A percentile compares a stretch with the other conserved stretches of the same genome.
These are phyloP conservation scores for Yarrowia alimentaria DNA, from an alignment of 805 yeast species.

Conservation along the genomic window DNA sequence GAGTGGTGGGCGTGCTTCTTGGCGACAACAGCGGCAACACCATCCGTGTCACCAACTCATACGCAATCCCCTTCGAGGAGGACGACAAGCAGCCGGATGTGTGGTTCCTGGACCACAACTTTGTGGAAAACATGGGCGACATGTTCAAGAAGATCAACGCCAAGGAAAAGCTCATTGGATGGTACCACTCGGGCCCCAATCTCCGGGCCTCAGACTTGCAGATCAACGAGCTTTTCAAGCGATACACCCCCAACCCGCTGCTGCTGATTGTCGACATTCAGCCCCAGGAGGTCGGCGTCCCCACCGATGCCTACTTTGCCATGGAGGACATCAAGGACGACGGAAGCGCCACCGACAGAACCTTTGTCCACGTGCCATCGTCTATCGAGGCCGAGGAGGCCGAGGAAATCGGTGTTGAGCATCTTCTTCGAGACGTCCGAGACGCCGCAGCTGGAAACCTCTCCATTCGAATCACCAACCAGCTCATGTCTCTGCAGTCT, in stretches of 20 bases:
- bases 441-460: conserved; percentile 95
- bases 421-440: conserved; percentile 85
- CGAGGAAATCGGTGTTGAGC: conserved; percentile 99
- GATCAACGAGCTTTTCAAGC: conserved; percentile 85
- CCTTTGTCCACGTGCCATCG: conserved; percentile 91
- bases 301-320: conserved; percentile 92
- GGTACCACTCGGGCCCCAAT: conserved; percentile 99
- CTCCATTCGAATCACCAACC: conserved; percentile 82
- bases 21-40: conserved; percentile 65
- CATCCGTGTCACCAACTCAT: conserved; percentile 82
- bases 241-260: conserved; percentile 76
- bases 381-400: conserved; percentile 97
- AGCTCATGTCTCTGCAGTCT: conserved; percentile 83
- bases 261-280: conserved; percentile 88
- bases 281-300: conserved; percentile 81
- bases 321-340: conserved; percentile 95
- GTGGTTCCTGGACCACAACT: conserved; percentile 97
- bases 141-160: conserved; percentile 98
- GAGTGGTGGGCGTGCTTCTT: conserved; percentile 91
- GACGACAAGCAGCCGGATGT: conserved; percentile 88
- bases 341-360: conserved; percentile 88
- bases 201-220: conserved; percentile 82
- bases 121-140: conserved; percentile 92
- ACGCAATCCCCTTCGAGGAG: conserved; percentile 97
- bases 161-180: conserved; percentile 92